phyloP scores from a whole-genome alignment of 2,329 filamentous ascomycete species.

The Bimuria novae-zelandiae region DNA sequence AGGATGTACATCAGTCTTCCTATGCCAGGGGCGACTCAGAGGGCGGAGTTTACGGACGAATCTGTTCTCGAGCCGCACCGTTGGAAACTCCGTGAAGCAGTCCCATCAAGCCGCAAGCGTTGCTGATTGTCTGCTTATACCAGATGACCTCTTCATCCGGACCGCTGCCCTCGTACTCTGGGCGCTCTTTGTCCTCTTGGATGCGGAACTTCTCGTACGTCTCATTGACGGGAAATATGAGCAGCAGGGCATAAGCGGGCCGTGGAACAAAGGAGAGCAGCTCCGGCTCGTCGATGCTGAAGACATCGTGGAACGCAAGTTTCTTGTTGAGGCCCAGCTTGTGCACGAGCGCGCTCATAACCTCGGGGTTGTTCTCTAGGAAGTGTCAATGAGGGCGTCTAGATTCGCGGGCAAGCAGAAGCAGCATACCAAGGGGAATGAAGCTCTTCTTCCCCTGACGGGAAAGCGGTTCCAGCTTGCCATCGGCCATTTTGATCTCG shows the following conservation, averaged over 20 bases:
- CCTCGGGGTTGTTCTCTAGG: constrained; percentile 78
- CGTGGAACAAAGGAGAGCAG: constrained; percentile 86
- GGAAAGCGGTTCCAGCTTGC: constrained; percentile 14
- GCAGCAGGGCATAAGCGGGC: constrained; percentile 83
- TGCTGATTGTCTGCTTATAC: constrained; percentile 95
- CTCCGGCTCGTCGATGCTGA: constrained; percentile 82
- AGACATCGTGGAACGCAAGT: constrained; percentile 87
- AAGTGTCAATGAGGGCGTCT: constrained; percentile 17
- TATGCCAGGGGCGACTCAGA: neutral
- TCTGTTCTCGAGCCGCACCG: constrained; percentile 64
- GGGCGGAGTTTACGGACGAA: constrained; percentile 28
- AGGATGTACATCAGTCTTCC: constrained; percentile 18
- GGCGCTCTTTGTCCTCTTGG: constrained; percentile 69
- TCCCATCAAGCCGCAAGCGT: constrained; percentile 92
- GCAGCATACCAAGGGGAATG: constrained; percentile 43
- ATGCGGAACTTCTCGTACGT: constrained; percentile 78
- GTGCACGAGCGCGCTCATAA: constrained; percentile 85
- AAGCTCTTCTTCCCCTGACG: constrained; percentile 42
- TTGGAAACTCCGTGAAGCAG: constrained; percentile 84
- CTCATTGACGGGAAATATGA: constrained; percentile 85
- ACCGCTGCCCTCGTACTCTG: constrained; percentile 71
- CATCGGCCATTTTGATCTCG: constrained; percentile 29
- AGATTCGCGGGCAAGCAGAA: neutral
- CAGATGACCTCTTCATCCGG: constrained; percentile 77
- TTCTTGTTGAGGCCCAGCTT: constrained; percentile 80